phyloP scores from a whole-genome alignment of 106 monocot species.

The Narthecium ossifragum region DNA sequence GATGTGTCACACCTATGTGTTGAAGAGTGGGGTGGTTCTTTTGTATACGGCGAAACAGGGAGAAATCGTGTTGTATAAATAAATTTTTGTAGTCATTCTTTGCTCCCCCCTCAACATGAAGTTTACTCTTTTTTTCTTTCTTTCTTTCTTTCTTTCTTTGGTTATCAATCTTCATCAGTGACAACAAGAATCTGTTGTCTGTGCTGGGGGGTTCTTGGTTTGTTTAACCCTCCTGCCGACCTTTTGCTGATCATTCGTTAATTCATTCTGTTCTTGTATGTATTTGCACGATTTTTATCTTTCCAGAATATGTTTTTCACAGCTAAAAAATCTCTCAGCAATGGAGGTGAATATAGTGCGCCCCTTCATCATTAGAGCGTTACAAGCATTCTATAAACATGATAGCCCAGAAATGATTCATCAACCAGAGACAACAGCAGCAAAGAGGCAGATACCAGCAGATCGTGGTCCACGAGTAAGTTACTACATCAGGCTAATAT shows the following conservation, averaged over 20 bases:
- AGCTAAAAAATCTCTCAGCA: constrained; percentile 99
- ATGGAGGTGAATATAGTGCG: constrained; percentile 96
- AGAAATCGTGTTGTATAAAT: too few species aligned
- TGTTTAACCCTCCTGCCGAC: neutral
- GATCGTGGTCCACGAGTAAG: constrained; percentile 90
- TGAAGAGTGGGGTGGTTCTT: too few species aligned
- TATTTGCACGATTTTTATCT: neutral
- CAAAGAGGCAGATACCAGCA: constrained; percentile 32
- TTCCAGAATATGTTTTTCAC: constrained; percentile 12
- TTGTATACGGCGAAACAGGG: too few species aligned
- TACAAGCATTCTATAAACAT: constrained; percentile 94
- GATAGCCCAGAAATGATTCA: constrained; percentile 82
- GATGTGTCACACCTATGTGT: too few species aligned
- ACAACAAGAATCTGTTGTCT: neutral
- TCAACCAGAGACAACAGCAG: constrained; percentile 40
- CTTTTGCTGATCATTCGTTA: neutral
- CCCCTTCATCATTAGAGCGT: constrained; percentile 77
- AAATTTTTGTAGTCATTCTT: too few species aligned
- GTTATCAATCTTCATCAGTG: neutral
- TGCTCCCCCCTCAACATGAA: too few species aligned
- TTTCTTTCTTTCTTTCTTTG: neutral
- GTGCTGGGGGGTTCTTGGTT: neutral
- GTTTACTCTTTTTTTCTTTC: too few species aligned
- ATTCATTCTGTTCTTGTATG: neutral
- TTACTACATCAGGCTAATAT: too few species aligned